Base-by-base conservation (phyloP, 768 basidiomycete species). In the Lyophyllum atratum region DNA sequence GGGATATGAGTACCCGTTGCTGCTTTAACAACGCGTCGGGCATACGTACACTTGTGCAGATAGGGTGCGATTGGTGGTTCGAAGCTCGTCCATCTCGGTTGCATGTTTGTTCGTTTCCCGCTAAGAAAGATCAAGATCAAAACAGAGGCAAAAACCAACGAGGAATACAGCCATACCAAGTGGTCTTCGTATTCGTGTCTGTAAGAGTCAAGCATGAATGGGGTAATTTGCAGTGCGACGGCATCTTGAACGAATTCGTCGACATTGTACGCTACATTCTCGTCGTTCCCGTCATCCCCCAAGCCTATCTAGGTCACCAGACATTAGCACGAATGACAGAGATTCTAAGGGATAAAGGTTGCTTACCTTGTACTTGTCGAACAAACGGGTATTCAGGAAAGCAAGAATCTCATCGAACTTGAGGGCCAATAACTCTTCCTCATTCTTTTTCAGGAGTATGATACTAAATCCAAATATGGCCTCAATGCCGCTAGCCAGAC, bases 401-500 rank as follows among this genome's bases (percentile, higher is more conserved):
- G 83, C 76, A 39, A 98, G 74, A 22, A 98, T 88, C 58, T 94
- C 87, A 68, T 98, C 97, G 64, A 98, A 98, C 65, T 94, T 95
- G 62, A 98, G 77, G 4, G 79, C 68, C 15, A 98, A 74, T 10
- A 98, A 72, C 22, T 75, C 73, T 42, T 89, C 85, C 71, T 99
- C 96, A 64, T 95, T 96, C 71, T 90, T 92, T 68, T 88, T 85
- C 52, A 99, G 76, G 4, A 99, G 78, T 24, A 85, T 86, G 28
- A 98, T 80, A 59, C 93, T 92, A 76, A 98, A 98, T 4, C 95
- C 87, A 73, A 99, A 98, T 28, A 98, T 90, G 1, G 96, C 93
- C 72, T 98, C 97, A 52, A 98, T 92, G 10, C 97, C 97, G 65
- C 90, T 98, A 6, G 97, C 97, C 52, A 98, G 84, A 59, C 93